Evolutionary conservation across 2,329 filamentous ascomycete species (phyloP), one percentile per base, ranked within the genome.

Genomic region (Aschersonia sp.): DNA sequence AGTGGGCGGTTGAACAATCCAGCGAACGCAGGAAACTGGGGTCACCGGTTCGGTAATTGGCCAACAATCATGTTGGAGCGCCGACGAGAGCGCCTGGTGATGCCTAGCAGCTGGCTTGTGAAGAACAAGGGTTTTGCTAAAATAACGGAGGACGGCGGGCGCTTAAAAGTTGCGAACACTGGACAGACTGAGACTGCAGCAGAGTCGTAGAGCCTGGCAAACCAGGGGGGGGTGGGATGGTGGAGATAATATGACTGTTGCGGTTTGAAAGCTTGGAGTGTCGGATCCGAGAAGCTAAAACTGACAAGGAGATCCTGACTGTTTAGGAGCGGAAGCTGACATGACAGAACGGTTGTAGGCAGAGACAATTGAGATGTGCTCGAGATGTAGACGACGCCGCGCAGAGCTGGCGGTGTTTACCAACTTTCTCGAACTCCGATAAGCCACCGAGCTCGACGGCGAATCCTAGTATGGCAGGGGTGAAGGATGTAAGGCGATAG

Each of bases 1-100:
- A 31, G 32, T 42, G 39, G 42, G 40, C 30, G 35, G 49, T 40
- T 40, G 50, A 51, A 51, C 50, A 41, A 50, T 53, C 47, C 50
- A 50, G 47, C 46, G 50, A 45, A 49, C 46, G 53, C 50, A 46
- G 49, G 47, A 50, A 43, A 43, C 43, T 45, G 42, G 46, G 47
- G 39, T 43, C 31, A 31, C 9, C 40, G 42, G 41, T 32, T 32
- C 30, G 30, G 44, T 45, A 44, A 51, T 52, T 49, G 52, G 45
- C 48, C 48, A 51, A 50, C 48, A 35, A 43, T 14, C 31, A 51
- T 42, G 50, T 46, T 45, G 29, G 30, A 35, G 35, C 7, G 39
- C 42, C 47, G 49, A 31, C 42, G 37, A 43, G 49, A 50, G 49
- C 52, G 52, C 49, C 50, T 47, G 46, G 42, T 43, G 46, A 41